These are phyloP conservation scores for Coniochaeta ligniaria DNA, from an alignment of 2,329 filamentous ascomycete species.

Conservation along the genomic window DNA sequence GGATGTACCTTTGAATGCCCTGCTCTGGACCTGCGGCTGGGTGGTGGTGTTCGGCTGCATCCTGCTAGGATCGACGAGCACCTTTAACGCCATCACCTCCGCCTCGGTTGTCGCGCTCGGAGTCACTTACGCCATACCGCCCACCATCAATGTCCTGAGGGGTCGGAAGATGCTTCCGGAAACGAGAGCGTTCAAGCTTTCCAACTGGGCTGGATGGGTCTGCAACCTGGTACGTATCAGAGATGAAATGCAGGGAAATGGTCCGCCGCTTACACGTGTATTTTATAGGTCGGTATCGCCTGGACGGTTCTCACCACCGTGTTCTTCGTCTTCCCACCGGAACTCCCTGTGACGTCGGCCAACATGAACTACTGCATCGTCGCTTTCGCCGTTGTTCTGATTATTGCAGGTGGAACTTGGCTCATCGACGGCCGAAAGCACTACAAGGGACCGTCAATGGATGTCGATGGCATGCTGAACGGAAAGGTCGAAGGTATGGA, in stretches of 20 bases:
- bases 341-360: slow-evolving; percentile 51
- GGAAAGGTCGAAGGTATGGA: slow-evolving; percentile 13
- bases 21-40: slow-evolving; percentile 51
- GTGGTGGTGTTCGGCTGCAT: slow-evolving; percentile 64
- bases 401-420: slow-evolving; percentile 37
- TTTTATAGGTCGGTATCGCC: slow-evolving; percentile 42
- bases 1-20: slow-evolving; percentile 58
- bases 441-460: slow-evolving; percentile 30
- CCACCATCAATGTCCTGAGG: slow-evolving; percentile 60
- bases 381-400: slow-evolving; percentile 38
- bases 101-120: slow-evolving; percentile 66
- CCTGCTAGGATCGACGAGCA: slow-evolving; percentile 59
- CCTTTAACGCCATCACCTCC: slow-evolving; percentile 66
- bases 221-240: slow-evolving; percentile 14
- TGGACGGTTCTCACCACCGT: slow-evolving; percentile 67
- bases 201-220: slow-evolving; percentile 24
- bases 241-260: slow-evolving; percentile 15
- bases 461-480: slow-evolving; percentile 11
- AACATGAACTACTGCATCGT: slow-evolving; percentile 60
- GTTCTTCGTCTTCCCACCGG: slow-evolving; percentile 68
- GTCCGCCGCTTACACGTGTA: not conserved
- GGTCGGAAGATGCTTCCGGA: slow-evolving; percentile 59
- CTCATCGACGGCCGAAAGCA: slow-evolving; percentile 41
- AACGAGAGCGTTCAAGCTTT: slow-evolving; percentile 25
- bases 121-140: slow-evolving; percentile 67